Base-by-base conservation (phyloP, 306 rosid genomes). In the Benincasa hispida region DNA sequence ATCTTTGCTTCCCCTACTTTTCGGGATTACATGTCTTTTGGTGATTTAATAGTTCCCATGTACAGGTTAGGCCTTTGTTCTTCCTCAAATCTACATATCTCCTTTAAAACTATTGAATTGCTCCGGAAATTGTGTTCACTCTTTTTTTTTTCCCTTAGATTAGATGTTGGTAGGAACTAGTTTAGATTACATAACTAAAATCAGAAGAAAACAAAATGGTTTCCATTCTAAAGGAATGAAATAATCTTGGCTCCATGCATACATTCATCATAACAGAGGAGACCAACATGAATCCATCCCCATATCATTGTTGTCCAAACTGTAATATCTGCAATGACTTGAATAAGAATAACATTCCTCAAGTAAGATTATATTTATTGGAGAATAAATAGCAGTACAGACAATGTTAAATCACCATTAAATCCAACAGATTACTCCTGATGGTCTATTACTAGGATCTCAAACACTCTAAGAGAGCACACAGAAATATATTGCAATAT, bases 1-100 rank as follows among this genome's bases (percentile, higher is more conserved):
- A 82, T 91, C 10, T 89, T 89, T 69, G 72, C 75, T 37, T 87
- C 91, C 27, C 76, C 91, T 28, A 78, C 81, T 30, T 89, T 91
- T 61, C 77, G 82, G 28, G 86, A 87, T 57, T 80, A 74, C 54
- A 85, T 86, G 2, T 53, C 24, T 4, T 80, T 89, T 22, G 81
- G 81, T 0, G 50, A 77, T 19, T 62, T 85, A 65, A 2, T 82
- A 4, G 5, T 86, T 72, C 94, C 92, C 50, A 86, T 88, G 8
- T 89, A 89, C 69, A 86, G 94, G 97, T 91, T 37, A 65, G 72
- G 39, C 22, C 35, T 63, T 3, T 22, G 27, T 34, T 35, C 45
- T 37, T 19, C 10, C 1, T 19, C 11, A 58, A 24, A 58, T 25
- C 65, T 27, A 19, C 34, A 13, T 39, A 5, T 25, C 18, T 4